Percentiles rank a stretch among this genome's conserved stretches.
Conservation (phyloP, 2,329 filamentous ascomycete species). For the Pezicula neosporulosa region DNA sequence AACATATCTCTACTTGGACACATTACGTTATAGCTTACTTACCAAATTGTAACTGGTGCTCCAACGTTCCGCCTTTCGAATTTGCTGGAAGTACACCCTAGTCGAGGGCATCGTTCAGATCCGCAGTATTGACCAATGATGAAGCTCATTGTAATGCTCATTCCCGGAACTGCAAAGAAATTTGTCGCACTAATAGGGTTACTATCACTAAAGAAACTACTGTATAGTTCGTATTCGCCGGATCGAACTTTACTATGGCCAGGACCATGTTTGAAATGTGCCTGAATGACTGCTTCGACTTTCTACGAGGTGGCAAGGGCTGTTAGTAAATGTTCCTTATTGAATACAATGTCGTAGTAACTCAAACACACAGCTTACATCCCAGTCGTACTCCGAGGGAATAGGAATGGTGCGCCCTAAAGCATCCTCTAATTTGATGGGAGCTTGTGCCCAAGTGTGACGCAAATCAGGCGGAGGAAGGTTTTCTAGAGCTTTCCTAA, state of each 20-base stretch:
- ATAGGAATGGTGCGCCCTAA: slow-evolving; percentile 6
- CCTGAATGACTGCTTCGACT: slow-evolving; percentile 7
- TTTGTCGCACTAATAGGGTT: neutral
- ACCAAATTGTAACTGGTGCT: too few relatives aligned
- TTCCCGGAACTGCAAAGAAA: neutral
- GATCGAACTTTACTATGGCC: slow-evolving; percentile 5
- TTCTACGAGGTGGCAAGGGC: neutral
- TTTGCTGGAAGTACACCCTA: too few relatives aligned
- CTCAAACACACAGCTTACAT: too few relatives aligned
- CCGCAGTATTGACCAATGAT: neutral
- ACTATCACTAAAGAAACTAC: neutral
- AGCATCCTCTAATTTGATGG: slow-evolving; percentile 9
- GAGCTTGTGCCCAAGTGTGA: slow-evolving; percentile 11
- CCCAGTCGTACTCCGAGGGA: slow-evolving; percentile 6
- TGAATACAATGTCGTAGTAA: too few relatives aligned
- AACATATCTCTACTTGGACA: too few relatives aligned
- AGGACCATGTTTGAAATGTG: slow-evolving; percentile 4
- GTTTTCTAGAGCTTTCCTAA: too few relatives aligned
- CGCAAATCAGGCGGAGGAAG: slow-evolving; percentile 1
- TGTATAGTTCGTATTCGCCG: slow-evolving; percentile 8
- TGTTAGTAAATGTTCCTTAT: too few relatives aligned
- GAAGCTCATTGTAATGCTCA: slow-evolving; percentile 1
- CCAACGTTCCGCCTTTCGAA: too few relatives aligned
- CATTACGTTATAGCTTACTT: too few relatives aligned
- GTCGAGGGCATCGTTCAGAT: too few relatives aligned